Conservation (phyloP, 108 stramenopile genomes). For the Pseudonitzschia delicatissima region DNA sequence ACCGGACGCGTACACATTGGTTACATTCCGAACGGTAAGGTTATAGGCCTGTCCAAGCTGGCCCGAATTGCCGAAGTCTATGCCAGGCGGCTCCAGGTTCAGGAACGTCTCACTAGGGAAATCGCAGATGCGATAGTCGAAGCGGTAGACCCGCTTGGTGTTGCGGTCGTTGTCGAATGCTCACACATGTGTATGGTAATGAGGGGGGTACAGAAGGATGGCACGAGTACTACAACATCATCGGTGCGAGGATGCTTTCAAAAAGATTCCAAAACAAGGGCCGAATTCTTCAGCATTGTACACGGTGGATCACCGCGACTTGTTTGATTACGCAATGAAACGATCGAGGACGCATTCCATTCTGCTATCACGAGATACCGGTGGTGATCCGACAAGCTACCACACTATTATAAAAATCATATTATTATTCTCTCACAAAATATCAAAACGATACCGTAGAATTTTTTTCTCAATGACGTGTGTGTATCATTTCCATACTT, state of each 20-base stretch:
- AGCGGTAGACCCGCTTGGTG: constrained; percentile 89
- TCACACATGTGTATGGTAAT: constrained; percentile 98
- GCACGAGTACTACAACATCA: constrained; percentile 88
- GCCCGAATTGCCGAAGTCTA: constrained; percentile 94
- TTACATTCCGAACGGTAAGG: constrained; percentile 95
- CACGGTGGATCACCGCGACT: constrained; percentile 48
- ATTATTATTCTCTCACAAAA: too few species aligned
- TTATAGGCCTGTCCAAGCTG: constrained; percentile 92
- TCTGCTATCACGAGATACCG: too few species aligned
- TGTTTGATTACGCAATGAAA: constrained; percentile 16
- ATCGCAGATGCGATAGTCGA: constrained; percentile 95
- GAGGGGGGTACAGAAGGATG: constrained; percentile 95
- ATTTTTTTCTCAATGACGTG: too few species aligned
- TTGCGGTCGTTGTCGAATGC: constrained; percentile 97
- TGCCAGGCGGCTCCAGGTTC: constrained; percentile 94
- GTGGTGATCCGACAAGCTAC: too few species aligned
- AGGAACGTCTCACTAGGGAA: constrained; percentile 95
- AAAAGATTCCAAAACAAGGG: constrained; percentile 82
- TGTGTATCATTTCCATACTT: too few species aligned
- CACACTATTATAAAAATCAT: too few species aligned
- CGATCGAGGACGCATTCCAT: not conserved
- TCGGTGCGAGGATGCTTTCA: constrained; percentile 91
- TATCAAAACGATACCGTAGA: not conserved
- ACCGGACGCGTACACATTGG: constrained; percentile 94
- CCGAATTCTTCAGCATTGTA: constrained; percentile 94